These are phyloP conservation scores for Blastocystis sp. DNA, from an alignment of 352 stramenopile species.

Conservation along the genomic window DNA sequence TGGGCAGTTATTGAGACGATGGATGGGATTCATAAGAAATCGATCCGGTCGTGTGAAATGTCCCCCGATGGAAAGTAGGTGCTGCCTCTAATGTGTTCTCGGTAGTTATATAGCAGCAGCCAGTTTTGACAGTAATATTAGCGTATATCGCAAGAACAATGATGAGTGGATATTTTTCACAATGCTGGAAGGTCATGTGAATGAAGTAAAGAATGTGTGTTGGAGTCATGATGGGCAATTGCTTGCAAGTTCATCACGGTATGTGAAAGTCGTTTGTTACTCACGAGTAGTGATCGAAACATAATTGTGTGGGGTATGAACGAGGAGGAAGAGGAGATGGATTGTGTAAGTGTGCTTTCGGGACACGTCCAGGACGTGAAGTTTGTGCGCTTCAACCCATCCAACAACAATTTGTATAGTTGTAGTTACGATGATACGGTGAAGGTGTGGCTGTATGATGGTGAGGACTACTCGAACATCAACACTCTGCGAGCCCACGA, in stretches of 20 bases:
- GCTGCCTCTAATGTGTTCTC: slow-evolving; percentile 70
- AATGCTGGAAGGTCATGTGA: slow-evolving; percentile 92
- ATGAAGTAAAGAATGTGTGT: slow-evolving; percentile 88
- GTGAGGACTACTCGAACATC: slow-evolving; percentile 90
- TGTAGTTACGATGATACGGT: slow-evolving; percentile 91
- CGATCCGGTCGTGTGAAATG: slow-evolving; percentile 78
- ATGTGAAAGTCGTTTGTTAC: slow-evolving; percentile 64
- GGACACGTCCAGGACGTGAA: slow-evolving; percentile 92
- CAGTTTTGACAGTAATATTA: slow-evolving; percentile 78
- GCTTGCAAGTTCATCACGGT: slow-evolving; percentile 83
- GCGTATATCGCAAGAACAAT: slow-evolving; percentile 77
- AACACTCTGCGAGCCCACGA: slow-evolving; percentile 80
- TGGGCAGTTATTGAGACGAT: slow-evolving; percentile 77
- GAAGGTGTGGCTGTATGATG: slow-evolving; percentile 86
- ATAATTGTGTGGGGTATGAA: slow-evolving; percentile 58
- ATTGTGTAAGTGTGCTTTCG: slow-evolving; percentile 92
- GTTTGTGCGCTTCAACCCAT: slow-evolving; percentile 83
- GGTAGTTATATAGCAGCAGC: slow-evolving; percentile 75
- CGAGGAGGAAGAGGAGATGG: slow-evolving; percentile 85
- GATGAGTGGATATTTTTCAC: slow-evolving; percentile 84
- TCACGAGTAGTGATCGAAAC: slow-evolving; percentile 1
- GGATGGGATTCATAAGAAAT: slow-evolving; percentile 75
- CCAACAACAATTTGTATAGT: slow-evolving; percentile 71
- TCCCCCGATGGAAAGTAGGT: slow-evolving; percentile 62
- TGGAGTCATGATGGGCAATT: slow-evolving; percentile 85